phyloP scores from a whole-genome alignment of 352 stramenopile genomes.

The Phytophthora citrophthora region DNA sequence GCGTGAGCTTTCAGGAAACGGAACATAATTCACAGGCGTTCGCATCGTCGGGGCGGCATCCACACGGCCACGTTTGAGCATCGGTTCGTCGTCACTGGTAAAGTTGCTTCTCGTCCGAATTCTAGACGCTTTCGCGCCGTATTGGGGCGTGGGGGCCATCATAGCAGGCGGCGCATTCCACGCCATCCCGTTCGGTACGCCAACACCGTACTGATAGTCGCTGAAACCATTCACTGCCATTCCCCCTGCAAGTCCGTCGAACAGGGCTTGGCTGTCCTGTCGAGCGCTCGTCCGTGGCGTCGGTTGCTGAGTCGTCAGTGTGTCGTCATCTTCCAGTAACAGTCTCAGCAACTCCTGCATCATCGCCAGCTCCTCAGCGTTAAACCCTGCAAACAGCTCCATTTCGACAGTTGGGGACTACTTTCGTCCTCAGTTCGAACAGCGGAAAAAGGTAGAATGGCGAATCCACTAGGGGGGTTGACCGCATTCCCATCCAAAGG shows the following conservation, averaged over 20 bases:
- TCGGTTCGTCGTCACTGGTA: slow-evolving; percentile 36
- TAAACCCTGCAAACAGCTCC: slow-evolving; percentile 47
- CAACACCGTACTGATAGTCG: slow-evolving; percentile 15
- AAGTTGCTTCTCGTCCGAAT: slow-evolving; percentile 41
- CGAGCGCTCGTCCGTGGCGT: slow-evolving; percentile 16
- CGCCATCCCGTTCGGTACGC: slow-evolving; percentile 19
- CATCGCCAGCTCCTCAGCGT: slow-evolving; percentile 47
- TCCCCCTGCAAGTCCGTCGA: slow-evolving; percentile 18
- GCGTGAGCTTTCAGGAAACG: slow-evolving; percentile 17
- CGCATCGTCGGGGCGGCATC: slow-evolving; percentile 31
- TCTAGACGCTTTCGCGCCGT: slow-evolving; percentile 16
- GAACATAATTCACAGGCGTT: slow-evolving; percentile 24
- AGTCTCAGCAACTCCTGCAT: slow-evolving; percentile 46
- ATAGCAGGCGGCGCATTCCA: slow-evolving; percentile 28
- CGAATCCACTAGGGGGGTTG: neutral
- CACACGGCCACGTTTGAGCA: slow-evolving; percentile 38
- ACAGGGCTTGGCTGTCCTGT: slow-evolving; percentile 28
- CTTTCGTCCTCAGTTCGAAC: slow-evolving; percentile 35
- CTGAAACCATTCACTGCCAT: slow-evolving; percentile 12
- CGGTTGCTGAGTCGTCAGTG: slow-evolving; percentile 21
- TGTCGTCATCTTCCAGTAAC: slow-evolving; percentile 41
- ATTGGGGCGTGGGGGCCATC: slow-evolving; percentile 20
- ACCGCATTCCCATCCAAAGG: slow-evolving; percentile 24
- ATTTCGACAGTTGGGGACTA: slow-evolving; percentile 30
- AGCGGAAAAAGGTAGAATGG: slow-evolving; percentile 37